Percentiles rank a stretch among this genome's conserved stretches.
phyloP scores from a whole-genome alignment of 495 filamentous ascomycete species.

The Penicillium taxi region DNA sequence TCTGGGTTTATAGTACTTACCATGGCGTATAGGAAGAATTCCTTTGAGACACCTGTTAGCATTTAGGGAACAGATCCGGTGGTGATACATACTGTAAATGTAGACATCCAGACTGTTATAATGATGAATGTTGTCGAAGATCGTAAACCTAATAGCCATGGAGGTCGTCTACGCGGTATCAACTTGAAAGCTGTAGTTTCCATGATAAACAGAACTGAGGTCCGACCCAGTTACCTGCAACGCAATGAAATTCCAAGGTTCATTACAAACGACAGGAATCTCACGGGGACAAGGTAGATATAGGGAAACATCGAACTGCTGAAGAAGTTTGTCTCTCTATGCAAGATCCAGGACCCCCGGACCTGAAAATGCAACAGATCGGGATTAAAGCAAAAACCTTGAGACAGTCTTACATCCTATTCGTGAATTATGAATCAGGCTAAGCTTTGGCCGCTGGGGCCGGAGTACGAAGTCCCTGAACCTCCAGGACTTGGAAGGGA shows the following conservation, averaged over 20 bases:
- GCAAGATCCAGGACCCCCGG: too few relatives aligned
- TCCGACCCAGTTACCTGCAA: background rate
- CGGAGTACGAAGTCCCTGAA: too few relatives aligned
- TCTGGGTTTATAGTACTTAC: conserved; percentile 15
- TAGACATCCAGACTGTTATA: conserved; percentile 51
- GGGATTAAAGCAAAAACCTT: background rate
- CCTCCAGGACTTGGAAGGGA: too few relatives aligned
- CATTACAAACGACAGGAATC: background rate
- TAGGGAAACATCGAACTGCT: too few relatives aligned
- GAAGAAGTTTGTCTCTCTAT: too few relatives aligned
- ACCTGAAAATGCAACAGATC: too few relatives aligned
- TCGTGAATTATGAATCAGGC: conserved; percentile 8
- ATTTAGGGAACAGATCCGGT: too few relatives aligned
- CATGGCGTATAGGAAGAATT: conserved; percentile 35
- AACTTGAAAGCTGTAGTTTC: background rate
- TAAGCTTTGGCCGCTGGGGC: background rate
- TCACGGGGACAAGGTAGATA: background rate
- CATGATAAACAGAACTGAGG: background rate
- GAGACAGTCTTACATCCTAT: conserved; percentile 5
- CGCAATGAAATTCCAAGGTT: background rate
- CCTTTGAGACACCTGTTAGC: conserved; percentile 20
- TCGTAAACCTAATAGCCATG: conserved; percentile 43
- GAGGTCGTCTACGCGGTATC: conserved; percentile 12
- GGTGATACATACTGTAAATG: conserved; percentile 60
- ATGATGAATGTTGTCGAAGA: conserved; percentile 56